Conservation (phyloP, 2,329 filamentous ascomycete species). For the Podosphaera fusca region DNA sequence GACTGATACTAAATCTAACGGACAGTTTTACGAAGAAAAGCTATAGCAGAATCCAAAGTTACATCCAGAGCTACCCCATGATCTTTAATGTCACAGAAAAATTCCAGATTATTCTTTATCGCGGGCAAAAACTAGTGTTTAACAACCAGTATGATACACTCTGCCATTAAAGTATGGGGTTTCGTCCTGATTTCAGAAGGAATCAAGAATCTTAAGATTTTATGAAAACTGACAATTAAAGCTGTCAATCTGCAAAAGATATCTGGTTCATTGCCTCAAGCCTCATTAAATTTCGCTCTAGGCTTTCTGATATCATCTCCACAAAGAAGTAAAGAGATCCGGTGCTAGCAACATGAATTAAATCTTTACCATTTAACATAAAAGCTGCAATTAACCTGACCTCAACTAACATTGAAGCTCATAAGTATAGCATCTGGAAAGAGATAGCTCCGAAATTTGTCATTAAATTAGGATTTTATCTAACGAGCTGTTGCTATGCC, state of each 20-base stretch:
- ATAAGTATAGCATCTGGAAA: not conserved
- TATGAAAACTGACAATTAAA: no score
- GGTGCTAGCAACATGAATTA: conserved; percentile 3
- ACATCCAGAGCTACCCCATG: conserved; percentile 12
- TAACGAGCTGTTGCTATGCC: not conserved
- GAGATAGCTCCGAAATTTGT: not conserved
- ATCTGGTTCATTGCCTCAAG: no score
- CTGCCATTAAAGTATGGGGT: no score
- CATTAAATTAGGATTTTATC: not conserved
- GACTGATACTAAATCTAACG: conserved; percentile 6
- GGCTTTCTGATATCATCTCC: not conserved
- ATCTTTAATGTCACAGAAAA: not conserved
- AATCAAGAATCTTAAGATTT: no score
- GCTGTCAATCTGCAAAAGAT: no score
- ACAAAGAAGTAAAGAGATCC: not conserved
- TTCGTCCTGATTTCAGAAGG: no score
- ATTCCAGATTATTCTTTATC: not conserved
- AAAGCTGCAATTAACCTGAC: no score
- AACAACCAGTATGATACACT: no score
- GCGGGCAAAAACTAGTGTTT: no score
- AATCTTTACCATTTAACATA: no score
- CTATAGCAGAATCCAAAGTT: conserved; percentile 21
- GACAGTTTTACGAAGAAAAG: conserved; percentile 27
- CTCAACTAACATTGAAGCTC: not conserved
- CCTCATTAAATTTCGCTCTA: not conserved